phyloP scores from a whole-genome alignment of 805 yeast species.

The Candida qinlingensis region DNA sequence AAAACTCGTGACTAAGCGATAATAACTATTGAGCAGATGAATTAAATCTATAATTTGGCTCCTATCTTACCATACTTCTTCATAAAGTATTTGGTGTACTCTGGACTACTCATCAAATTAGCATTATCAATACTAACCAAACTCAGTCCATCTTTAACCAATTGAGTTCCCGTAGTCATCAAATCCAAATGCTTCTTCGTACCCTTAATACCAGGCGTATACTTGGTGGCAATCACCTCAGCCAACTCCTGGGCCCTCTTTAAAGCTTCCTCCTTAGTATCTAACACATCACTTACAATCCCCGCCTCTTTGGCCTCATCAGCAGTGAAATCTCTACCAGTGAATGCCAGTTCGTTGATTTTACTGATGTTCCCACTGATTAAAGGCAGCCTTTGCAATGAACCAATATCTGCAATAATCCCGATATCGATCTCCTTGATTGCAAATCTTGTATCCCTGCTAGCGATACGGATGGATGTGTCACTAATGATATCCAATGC shows the following conservation, averaged over 20 bases:
- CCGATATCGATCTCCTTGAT: conserved; percentile 72
- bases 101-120: conserved; percentile 10
- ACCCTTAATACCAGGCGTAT: conserved; percentile 59
- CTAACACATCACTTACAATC: conserved; percentile 42
- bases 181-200: conserved; percentile 51
- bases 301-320: conserved; percentile 55
- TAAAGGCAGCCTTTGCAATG: conserved; percentile 60
- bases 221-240: conserved; percentile 36
- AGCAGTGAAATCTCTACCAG: conserved; percentile 52
- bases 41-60: not conserved
- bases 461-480: conserved; percentile 50
- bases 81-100: conserved; percentile 11
- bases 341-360: conserved; percentile 54
- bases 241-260: conserved; percentile 45
- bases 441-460: conserved; percentile 46
- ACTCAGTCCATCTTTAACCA: conserved; percentile 40
- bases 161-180: conserved; percentile 30
- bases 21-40: not conserved
- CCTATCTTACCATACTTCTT: conserved; percentile 7
- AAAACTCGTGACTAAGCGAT: too few species aligned
- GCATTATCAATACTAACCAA: conserved; percentile 53
- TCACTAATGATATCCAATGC: conserved; percentile 64
- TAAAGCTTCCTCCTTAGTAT: conserved; percentile 44
- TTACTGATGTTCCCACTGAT: conserved; percentile 50
- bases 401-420: conserved; percentile 74